Conservation (phyloP, 2,329 filamentous ascomycete species). For the Xylaria arbuscula region DNA sequence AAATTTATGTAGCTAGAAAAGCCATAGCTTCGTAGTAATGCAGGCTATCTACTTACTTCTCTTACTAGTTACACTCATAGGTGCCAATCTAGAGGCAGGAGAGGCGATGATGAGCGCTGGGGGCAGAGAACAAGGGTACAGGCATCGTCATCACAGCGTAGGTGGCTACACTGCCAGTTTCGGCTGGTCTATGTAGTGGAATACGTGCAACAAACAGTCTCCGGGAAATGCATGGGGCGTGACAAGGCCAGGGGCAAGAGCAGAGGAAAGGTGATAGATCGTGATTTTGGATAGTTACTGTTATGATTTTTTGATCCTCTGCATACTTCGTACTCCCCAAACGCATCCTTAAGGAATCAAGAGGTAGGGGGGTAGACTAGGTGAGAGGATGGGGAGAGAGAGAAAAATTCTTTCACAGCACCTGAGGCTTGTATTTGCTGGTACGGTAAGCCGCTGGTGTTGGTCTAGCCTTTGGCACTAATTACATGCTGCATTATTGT, state of each 20-base stretch:
- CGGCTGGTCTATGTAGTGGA: neutral
- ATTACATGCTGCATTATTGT: constrained; percentile 4
- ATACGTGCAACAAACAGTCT: neutral
- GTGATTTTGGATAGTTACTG: constrained; percentile 36
- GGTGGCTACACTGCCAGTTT: constrained; percentile 7
- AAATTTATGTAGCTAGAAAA: neutral
- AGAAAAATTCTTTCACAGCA: neutral
- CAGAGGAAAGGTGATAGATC: constrained; percentile 30
- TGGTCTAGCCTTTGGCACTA: neutral
- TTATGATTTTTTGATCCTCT: constrained; percentile 23
- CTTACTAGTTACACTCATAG: neutral
- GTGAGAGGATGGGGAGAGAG: neutral
- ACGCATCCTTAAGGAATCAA: neutral
- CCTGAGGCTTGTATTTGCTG: neutral
- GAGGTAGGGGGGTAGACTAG: neutral
- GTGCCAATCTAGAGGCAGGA: neutral
- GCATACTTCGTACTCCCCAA: constrained; percentile 1
- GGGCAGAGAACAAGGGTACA: neutral
- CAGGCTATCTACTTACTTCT: neutral
- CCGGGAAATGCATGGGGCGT: neutral
- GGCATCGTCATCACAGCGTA: constrained; percentile 16
- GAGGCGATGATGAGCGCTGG: neutral
- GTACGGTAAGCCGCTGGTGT: neutral
- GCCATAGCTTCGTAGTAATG: neutral
- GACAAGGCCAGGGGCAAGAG: neutral